Percentiles rank a stretch among this genome's conserved stretches.
phyloP scores from a whole-genome alignment of 495 filamentous ascomycete genomes.

The Hyphodiscus hymeniophilus region DNA sequence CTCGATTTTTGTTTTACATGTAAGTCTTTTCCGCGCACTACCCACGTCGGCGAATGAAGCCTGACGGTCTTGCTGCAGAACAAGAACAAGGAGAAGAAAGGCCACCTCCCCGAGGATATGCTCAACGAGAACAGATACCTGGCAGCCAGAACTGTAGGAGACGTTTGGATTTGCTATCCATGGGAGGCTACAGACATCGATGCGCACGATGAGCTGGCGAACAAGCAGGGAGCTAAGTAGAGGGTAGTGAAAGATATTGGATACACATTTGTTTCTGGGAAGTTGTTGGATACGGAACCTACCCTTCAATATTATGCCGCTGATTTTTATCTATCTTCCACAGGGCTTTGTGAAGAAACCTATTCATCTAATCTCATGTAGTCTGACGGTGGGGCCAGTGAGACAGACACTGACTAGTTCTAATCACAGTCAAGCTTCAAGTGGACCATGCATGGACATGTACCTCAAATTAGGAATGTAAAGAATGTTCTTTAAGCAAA shows the following conservation, averaged over 20 bases:
- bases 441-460: too few relatives aligned
- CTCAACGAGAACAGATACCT: constrained; percentile 67
- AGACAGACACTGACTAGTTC: too few relatives aligned
- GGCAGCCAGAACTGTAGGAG: constrained; percentile 77
- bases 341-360: too few relatives aligned
- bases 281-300: not conserved
- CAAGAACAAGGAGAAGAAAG: constrained; percentile 95
- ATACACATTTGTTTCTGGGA: not conserved
- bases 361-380: too few relatives aligned
- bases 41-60: not conserved
- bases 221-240: constrained; percentile 30
- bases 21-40: constrained; percentile 37
- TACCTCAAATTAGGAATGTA: too few relatives aligned
- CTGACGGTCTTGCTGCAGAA: constrained; percentile 47
- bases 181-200: constrained; percentile 98
- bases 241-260: not conserved
- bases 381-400: too few relatives aligned
- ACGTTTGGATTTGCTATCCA: constrained; percentile 99
- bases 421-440: too few relatives aligned
- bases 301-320: too few relatives aligned
- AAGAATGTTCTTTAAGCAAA: too few relatives aligned
- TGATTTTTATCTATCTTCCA: not conserved
- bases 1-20: constrained; percentile 90
- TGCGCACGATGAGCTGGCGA: constrained; percentile 72
- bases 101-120: constrained; percentile 72